phyloP scores from a whole-genome alignment of 75 land plant species.

The Selaginella moellendorffii region DNA sequence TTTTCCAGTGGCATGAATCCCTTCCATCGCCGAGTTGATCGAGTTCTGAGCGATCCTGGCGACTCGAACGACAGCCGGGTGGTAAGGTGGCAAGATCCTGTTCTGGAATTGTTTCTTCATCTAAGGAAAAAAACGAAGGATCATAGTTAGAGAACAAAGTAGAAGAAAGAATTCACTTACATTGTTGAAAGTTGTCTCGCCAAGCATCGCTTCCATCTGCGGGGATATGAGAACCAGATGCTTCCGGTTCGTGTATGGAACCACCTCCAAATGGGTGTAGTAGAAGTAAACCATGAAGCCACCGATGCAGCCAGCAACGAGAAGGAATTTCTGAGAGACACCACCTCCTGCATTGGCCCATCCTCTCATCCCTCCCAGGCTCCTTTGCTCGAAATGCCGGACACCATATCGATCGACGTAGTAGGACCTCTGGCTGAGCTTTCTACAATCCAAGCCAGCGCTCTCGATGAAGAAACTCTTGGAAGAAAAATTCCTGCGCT shows the following conservation, averaged over 20 bases:
- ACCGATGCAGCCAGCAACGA: not conserved
- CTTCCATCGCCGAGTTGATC: constrained; percentile 57
- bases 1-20: constrained; percentile 19
- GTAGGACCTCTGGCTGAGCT: constrained; percentile 32
- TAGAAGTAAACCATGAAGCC: not conserved
- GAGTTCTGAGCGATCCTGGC: constrained; percentile 52
- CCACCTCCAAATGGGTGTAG: constrained; percentile 41
- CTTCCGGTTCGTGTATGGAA: constrained; percentile 78
- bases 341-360: not conserved
- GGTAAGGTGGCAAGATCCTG: constrained; percentile 65
- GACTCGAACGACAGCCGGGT: constrained; percentile 62
- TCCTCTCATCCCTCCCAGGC: not conserved
- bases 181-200: constrained; percentile 49
- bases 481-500: too few species aligned
- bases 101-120: constrained; percentile 37
- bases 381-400: constrained; percentile 38
- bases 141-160: too few species aligned
- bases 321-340: not conserved
- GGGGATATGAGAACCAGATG: constrained; percentile 73
- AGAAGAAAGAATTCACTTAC: constrained; percentile 11
- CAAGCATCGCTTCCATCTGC: constrained; percentile 40
- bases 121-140: too few species aligned
- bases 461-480: too few species aligned
- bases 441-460: too few species aligned
- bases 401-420: constrained; percentile 46